These are phyloP conservation scores for Tubosaeta sp. DNA, from an alignment of 768 basidiomycete species.

Conservation along the genomic window DNA sequence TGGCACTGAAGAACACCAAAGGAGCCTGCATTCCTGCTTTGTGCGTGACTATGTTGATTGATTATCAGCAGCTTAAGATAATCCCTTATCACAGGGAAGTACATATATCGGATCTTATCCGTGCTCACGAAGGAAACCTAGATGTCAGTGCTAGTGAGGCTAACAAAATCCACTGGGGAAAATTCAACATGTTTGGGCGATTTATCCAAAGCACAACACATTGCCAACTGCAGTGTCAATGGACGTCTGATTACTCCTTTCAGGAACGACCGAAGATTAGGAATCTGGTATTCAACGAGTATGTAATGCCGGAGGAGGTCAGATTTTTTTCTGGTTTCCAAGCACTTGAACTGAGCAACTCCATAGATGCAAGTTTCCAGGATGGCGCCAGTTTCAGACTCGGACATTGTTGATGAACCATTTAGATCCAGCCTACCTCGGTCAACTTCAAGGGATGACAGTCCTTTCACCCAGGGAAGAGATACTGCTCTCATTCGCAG, in stretches of 20 bases:
- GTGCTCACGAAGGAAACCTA: conserved; percentile 79
- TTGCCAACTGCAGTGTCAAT: conserved; percentile 72
- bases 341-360: conserved; percentile 1
- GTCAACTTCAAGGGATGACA: conserved; percentile 29
- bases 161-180: conserved; percentile 88
- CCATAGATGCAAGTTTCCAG: conserved; percentile 63
- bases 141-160: conserved; percentile 66
- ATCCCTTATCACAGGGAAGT: conserved; percentile 63
- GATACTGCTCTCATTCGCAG: conserved; percentile 48
- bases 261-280: conserved; percentile 50
- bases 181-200: conserved; percentile 88
- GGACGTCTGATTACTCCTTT: conserved; percentile 57
- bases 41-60: conserved; percentile 38
- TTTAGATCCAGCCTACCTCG: conserved; percentile 30
- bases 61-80: conserved; percentile 4
- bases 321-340: conserved; percentile 12
- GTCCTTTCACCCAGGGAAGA: conserved; percentile 30
- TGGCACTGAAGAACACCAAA: conserved; percentile 81
- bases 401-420: conserved; percentile 40
- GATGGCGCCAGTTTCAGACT: conserved; percentile 48
- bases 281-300: conserved; percentile 50
- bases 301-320: conserved; percentile 71
- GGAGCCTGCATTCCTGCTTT: conserved; percentile 85
- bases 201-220: conserved; percentile 75
- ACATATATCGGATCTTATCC: conserved; percentile 85